A percentile compares a stretch with the other conserved stretches of the same genome.
Conservation (phyloP, 2,329 filamentous ascomycete species). For the Fonsecaea nubica region DNA sequence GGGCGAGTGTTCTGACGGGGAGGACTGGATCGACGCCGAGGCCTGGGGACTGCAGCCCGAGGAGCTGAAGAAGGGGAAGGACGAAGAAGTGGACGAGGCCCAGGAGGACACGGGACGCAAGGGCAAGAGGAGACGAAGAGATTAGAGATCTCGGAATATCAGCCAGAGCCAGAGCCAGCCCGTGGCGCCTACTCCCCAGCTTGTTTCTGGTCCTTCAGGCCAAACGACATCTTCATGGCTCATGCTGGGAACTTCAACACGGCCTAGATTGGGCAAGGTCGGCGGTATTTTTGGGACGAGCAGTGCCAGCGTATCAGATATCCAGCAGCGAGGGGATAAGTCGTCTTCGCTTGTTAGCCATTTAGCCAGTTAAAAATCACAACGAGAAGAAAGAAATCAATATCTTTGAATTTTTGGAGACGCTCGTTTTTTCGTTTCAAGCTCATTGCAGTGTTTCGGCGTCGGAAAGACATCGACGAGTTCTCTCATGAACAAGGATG, state of each 20-base stretch:
- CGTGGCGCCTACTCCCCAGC: neutral
- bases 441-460: too few relatives aligned
- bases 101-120: constrained; percentile 41
- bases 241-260: constrained; percentile 14
- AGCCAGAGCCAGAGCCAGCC: neutral
- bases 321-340: neutral
- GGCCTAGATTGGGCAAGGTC: constrained; percentile 7
- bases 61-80: constrained; percentile 65
- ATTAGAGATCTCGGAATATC: constrained; percentile 30
- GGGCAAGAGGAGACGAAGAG: constrained; percentile 36
- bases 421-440: too few relatives aligned
- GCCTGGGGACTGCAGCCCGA: constrained; percentile 64
- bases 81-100: constrained; percentile 61
- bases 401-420: too few relatives aligned
- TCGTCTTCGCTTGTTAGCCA: neutral
- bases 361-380: neutral
- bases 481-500: too few relatives aligned
- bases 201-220: too few relatives aligned
- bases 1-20: constrained; percentile 70
- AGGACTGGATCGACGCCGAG: constrained; percentile 70
- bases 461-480: too few relatives aligned
- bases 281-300: neutral
- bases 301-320: neutral
- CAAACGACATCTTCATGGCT: constrained; percentile 6
- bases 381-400: neutral